A percentile compares a stretch with the other conserved stretches of the same genome.
Conservation (phyloP, 495 filamentous ascomycete species). For the Aspergillus conjunctus region DNA sequence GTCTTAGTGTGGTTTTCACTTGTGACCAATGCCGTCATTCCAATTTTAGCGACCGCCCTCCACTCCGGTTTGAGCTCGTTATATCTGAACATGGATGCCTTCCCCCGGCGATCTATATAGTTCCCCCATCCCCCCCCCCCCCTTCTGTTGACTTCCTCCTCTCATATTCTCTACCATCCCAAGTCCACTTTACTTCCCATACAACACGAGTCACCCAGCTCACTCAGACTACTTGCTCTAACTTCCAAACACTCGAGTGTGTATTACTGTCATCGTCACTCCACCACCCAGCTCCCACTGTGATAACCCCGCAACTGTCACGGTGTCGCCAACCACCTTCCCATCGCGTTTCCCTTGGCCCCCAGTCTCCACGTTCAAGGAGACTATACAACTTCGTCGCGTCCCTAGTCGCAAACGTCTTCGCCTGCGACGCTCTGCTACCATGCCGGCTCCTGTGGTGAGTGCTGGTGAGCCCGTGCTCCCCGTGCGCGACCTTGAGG, state of each 20-base stretch:
- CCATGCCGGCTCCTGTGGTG: conserved; percentile 37
- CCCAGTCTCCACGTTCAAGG: conserved; percentile 24
- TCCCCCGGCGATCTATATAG: conserved; percentile 17
- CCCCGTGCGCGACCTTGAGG: conserved; percentile 45
- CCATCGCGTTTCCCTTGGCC: conserved; percentile 32
- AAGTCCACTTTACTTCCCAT: conserved; percentile 1
- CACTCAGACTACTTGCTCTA: background rate
- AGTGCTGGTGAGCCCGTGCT: conserved; percentile 32
- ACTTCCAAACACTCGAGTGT: background rate
- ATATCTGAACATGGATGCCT: conserved; percentile 20
- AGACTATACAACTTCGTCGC: conserved; percentile 26
- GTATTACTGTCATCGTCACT: background rate
- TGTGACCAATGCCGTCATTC: conserved; percentile 27
- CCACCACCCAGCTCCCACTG: background rate
- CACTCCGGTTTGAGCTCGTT: background rate
- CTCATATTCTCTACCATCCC: conserved; percentile 10
- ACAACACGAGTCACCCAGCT: background rate
- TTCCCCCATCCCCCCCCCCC: conserved; percentile 1
- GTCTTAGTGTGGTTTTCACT: conserved; percentile 9
- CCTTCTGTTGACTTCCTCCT: background rate
- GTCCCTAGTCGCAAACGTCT: conserved; percentile 21
- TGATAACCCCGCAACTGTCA: conserved; percentile 29
- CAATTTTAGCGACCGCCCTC: conserved; percentile 4
- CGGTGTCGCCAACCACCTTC: conserved; percentile 35
- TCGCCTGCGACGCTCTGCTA: conserved; percentile 30